These are phyloP conservation scores for Hygrophila difformis DNA, from an alignment of 257 asterid genomes.

Conservation along the genomic window DNA sequence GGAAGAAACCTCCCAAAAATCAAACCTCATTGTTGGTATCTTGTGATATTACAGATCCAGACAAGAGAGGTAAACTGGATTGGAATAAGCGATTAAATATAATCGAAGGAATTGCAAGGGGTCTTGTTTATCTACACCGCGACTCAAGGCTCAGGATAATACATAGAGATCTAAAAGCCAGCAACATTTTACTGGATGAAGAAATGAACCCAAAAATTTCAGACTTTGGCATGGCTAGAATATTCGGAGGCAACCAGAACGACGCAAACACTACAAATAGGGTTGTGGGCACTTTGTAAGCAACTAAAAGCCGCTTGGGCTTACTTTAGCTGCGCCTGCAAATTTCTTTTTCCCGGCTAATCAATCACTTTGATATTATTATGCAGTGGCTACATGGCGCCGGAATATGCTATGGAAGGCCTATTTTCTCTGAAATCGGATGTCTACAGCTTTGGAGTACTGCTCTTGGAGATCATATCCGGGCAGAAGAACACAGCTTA, in stretches of 20 bases:
- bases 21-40: background rate
- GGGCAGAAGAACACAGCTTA: conserved; percentile 52
- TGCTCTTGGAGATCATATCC: conserved; percentile 68
- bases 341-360: no score
- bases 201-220: conserved; percentile 92
- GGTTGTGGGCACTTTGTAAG: conserved; percentile 91
- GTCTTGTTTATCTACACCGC: conserved; percentile 78
- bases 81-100: conserved; percentile 58
- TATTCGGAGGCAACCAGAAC: conserved; percentile 69
- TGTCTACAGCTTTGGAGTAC: conserved; percentile 79
- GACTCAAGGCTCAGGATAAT: conserved; percentile 85
- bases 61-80: conserved; percentile 40
- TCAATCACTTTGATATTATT: background rate
- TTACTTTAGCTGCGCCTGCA: background rate
- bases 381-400: conserved; percentile 87
- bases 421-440: conserved; percentile 80
- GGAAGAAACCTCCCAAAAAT: no score
- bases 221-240: conserved; percentile 94
- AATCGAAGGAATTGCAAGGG: conserved; percentile 88
- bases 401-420: conserved; percentile 97
- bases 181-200: conserved; percentile 78
- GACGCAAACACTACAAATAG: conserved; percentile 77
- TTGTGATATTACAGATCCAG: conserved; percentile 33
- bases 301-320: background rate
- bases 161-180: conserved; percentile 78